Evolutionary conservation across 306 rosid species (phyloP).

Genomic region (Pueraria montana): DNA sequence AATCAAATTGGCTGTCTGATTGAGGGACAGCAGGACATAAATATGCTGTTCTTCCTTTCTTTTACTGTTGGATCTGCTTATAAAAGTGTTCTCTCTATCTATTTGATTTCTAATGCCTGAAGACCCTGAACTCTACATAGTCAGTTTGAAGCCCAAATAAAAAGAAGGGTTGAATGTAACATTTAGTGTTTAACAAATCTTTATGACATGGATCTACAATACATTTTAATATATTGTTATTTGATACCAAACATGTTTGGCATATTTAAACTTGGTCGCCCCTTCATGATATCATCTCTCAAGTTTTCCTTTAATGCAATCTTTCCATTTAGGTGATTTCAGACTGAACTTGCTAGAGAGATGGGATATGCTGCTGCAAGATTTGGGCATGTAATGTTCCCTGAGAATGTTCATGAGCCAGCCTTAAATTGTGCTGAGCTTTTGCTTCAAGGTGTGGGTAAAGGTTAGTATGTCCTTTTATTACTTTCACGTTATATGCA

Average conservation of each 20-base stretch:
- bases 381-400: constrained; percentile 99
- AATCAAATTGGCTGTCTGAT: constrained; percentile 24
- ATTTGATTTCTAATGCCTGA: neutral
- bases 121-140: neutral
- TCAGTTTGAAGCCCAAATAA: constrained; percentile 8
- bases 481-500: constrained; percentile 21
- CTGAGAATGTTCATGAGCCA: constrained; percentile 95
- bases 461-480: constrained; percentile 60
- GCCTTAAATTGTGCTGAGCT: constrained; percentile 90
- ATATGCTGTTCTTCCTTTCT: constrained; percentile 30
- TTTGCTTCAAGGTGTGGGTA: constrained; percentile 92
- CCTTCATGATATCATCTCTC: constrained; percentile 47
- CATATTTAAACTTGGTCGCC: constrained; percentile 36
- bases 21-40: constrained; percentile 11
- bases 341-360: constrained; percentile 97
- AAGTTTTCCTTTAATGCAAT: constrained; percentile 63
- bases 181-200: constrained; percentile 27
- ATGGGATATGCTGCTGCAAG: constrained; percentile 93
- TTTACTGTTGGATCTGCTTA: constrained; percentile 38
- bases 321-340: constrained; percentile 80
- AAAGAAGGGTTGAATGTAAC: constrained; percentile 9
- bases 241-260: constrained; percentile 33
- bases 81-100: constrained; percentile 17
- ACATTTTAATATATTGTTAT: neutral
- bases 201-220: neutral